phyloP scores from a whole-genome alignment of 1,284 basidiomycete species.

The Malassezia pachydermatis region DNA sequence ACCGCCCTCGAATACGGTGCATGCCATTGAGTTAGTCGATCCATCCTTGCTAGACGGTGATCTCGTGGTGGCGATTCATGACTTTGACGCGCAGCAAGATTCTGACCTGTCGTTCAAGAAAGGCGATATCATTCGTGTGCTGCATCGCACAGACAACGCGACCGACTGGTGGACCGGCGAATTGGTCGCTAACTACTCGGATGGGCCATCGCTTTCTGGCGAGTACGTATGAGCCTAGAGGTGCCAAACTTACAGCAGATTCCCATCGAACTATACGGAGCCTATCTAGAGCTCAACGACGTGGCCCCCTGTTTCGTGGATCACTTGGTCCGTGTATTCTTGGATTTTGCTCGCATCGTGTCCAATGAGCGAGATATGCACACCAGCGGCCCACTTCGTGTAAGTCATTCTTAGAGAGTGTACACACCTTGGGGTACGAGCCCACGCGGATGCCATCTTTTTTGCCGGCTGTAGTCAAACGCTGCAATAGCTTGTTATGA shows the following conservation, averaged over 20 bases:
- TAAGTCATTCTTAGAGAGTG: not conserved
- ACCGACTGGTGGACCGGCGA: constrained; percentile 45
- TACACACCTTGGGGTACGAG: constrained; percentile 52
- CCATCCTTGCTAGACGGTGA: constrained; percentile 11
- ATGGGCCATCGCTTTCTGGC: not conserved
- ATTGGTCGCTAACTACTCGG: constrained; percentile 10
- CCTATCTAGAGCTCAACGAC: constrained; percentile 49
- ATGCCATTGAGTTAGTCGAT: not conserved
- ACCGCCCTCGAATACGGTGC: too few relatives aligned
- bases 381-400: constrained; percentile 53
- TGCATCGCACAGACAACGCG: constrained; percentile 26
- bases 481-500: constrained; percentile 54
- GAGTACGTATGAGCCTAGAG: not conserved
- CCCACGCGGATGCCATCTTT: constrained; percentile 70
- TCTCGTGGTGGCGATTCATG: constrained; percentile 34
- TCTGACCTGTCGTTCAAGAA: constrained; percentile 35
- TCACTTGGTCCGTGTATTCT: constrained; percentile 1
- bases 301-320: constrained; percentile 52
- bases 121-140: constrained; percentile 42
- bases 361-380: constrained; percentile 71
- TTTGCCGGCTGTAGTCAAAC: constrained; percentile 64
- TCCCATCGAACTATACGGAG: constrained; percentile 18
- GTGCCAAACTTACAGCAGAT: not conserved
- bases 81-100: constrained; percentile 35
- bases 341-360: constrained; percentile 40